A percentile compares a stretch with the other conserved stretches of the same genome.
Evolutionary conservation across 2,329 filamentous ascomycete genomes (phyloP).

Genomic region (Epicoccum nigrum): DNA sequence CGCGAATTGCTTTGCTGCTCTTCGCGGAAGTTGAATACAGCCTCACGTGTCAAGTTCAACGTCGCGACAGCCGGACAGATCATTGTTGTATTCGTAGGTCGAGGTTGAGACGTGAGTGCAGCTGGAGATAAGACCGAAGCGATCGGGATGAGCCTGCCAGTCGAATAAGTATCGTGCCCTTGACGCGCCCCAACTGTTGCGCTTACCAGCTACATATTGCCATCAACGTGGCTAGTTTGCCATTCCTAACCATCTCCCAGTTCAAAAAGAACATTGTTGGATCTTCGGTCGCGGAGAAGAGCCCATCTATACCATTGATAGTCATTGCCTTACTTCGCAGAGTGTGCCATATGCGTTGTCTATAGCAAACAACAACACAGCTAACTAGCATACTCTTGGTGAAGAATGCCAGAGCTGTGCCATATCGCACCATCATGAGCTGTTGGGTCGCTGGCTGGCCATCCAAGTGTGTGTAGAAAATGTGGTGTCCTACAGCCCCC

Average conservation of each 20-base stretch:
- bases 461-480: constrained; percentile 42
- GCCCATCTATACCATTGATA: constrained; percentile 45
- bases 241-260: constrained; percentile 45
- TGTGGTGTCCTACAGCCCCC: constrained; percentile 45
- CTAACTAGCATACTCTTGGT: constrained; percentile 46
- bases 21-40: constrained; percentile 39
- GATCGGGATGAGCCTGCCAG: constrained; percentile 43
- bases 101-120: constrained; percentile 42
- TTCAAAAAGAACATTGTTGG: constrained; percentile 42
- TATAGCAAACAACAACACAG: constrained; percentile 43
- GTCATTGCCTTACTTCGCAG: constrained; percentile 47
- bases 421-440: constrained; percentile 43
- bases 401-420: constrained; percentile 48
- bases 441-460: constrained; percentile 40
- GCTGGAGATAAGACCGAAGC: constrained; percentile 47
- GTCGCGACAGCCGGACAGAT: constrained; percentile 36
- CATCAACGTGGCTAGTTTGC: constrained; percentile 47
- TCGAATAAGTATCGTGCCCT: constrained; percentile 7
- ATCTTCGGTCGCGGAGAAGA: constrained; percentile 47
- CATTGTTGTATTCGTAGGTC: constrained; percentile 18
- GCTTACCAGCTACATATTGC: constrained; percentile 43
- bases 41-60: constrained; percentile 43
- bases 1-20: constrained; percentile 22
- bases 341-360: constrained; percentile 48
- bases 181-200: neutral